Conservation (phyloP, 495 filamentous ascomycete species). For the Hypoxylon rickii region DNA sequence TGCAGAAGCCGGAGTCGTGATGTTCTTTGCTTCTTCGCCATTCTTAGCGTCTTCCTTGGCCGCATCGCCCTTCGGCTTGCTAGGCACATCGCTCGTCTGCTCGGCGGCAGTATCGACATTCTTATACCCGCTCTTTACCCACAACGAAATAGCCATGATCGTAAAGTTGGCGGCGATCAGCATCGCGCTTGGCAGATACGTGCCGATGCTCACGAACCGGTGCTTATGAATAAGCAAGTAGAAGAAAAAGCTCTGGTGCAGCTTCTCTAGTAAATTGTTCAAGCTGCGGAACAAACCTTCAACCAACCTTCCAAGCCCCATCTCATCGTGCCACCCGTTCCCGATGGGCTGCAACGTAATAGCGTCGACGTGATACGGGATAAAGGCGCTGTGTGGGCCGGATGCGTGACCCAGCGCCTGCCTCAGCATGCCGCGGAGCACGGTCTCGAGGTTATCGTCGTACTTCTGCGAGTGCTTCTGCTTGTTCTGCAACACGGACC, state of each 20-base stretch:
- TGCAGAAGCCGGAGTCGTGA: constrained; percentile 27
- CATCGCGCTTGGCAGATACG: constrained; percentile 97
- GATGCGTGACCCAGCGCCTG: constrained; percentile 89
- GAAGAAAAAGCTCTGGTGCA: constrained; percentile 99
- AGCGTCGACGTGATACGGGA: constrained; percentile 97
- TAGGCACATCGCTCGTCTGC: constrained; percentile 25
- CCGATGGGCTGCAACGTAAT: constrained; percentile 90
- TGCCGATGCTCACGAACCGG: constrained; percentile 96
- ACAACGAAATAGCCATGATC: constrained; percentile 90
- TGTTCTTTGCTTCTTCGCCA: constrained; percentile 12
- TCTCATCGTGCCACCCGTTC: constrained; percentile 94
- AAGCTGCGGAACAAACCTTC: constrained; percentile 89
- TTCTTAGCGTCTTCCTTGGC: constrained; percentile 15
- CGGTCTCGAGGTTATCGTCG: constrained; percentile 79
- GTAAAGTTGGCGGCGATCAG: constrained; percentile 91
- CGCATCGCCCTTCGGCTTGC: constrained; percentile 1
- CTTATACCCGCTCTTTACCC: constrained; percentile 78
- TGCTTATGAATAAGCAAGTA: constrained; percentile 90
- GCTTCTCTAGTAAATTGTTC: constrained; percentile 94
- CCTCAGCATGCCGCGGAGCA: constrained; percentile 90
- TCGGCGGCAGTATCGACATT: constrained; percentile 12
- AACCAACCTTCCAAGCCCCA: constrained; percentile 85
- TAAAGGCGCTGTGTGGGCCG: constrained; percentile 91
- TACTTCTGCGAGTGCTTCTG: constrained; percentile 83
- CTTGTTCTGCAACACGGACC: constrained; percentile 81